A percentile compares a stretch with the other conserved stretches of the same genome.
Conservation (phyloP, 176 grass and related monocot genomes). For the Hordeum marinum region DNA sequence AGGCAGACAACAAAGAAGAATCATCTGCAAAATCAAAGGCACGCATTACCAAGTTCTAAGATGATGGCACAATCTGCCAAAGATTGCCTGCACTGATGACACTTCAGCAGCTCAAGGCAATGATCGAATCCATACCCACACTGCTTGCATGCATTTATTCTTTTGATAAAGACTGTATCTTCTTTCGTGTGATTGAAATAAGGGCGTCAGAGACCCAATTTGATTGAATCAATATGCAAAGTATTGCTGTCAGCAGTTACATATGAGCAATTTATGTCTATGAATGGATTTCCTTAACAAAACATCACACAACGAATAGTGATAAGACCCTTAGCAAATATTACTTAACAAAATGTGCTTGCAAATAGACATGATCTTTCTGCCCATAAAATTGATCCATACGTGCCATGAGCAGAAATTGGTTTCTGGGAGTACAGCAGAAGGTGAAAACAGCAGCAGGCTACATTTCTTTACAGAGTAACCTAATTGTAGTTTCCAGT, state of each 20-base stretch:
- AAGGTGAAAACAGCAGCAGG: constrained; percentile 2
- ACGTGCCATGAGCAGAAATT: neutral
- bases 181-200: constrained; percentile 39
- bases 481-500: constrained; percentile 10
- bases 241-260: constrained; percentile 12
- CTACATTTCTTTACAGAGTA: constrained; percentile 37
- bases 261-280: neutral
- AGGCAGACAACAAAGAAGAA: neutral
- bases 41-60: constrained; percentile 4
- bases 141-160: constrained; percentile 12
- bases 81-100: neutral
- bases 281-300: too few relatives aligned
- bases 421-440: neutral
- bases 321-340: neutral
- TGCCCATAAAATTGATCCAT: constrained; percentile 1
- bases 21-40: neutral
- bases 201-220: constrained; percentile 25
- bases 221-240: constrained; percentile 21
- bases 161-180: constrained; percentile 33
- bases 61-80: neutral
- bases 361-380: neutral
- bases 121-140: neutral
- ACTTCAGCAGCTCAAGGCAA: neutral
- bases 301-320: neutral
- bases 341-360: neutral